Evolutionary conservation across 768 basidiomycete species (phyloP).

Genomic region (Suillus tomentosus): DNA sequence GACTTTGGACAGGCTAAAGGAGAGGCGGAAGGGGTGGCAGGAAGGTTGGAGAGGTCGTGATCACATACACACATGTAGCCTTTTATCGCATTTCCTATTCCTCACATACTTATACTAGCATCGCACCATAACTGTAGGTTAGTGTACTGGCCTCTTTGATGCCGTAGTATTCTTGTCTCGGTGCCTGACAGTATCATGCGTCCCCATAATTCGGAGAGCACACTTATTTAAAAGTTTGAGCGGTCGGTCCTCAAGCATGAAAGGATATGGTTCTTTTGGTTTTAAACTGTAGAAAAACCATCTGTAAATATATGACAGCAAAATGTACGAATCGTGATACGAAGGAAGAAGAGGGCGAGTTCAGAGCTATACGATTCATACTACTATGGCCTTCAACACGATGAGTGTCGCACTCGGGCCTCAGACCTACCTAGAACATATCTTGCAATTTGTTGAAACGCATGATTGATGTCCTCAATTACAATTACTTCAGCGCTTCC

Average conservation of each 20-base stretch:
- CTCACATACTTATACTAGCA: slow-evolving; percentile 2
- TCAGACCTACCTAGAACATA: not conserved
- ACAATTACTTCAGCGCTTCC: not conserved
- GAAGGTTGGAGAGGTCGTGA: slow-evolving; percentile 20
- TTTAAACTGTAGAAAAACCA: not conserved
- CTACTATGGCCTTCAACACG: not conserved
- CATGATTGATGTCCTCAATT: not conserved
- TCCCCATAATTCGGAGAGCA: not conserved
- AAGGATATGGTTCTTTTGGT: not conserved
- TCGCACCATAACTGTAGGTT: slow-evolving; percentile 7
- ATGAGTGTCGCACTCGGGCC: not conserved
- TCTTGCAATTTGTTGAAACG: not conserved
- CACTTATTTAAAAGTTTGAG: not conserved
- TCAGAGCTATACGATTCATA: not conserved
- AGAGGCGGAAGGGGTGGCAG: slow-evolving; percentile 26
- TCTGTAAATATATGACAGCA: not conserved
- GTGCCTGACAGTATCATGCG: not conserved
- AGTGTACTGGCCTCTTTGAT: not conserved
- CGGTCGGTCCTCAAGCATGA: not conserved
- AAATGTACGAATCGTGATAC: not conserved
- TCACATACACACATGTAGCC: not conserved
- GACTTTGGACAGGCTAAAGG: slow-evolving; percentile 26
- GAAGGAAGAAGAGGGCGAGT: not conserved
- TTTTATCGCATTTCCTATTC: not conserved
- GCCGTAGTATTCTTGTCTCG: not conserved